Base-by-base conservation (phyloP, 495 filamentous ascomycete species). In the Chaetomium cochliodes region DNA sequence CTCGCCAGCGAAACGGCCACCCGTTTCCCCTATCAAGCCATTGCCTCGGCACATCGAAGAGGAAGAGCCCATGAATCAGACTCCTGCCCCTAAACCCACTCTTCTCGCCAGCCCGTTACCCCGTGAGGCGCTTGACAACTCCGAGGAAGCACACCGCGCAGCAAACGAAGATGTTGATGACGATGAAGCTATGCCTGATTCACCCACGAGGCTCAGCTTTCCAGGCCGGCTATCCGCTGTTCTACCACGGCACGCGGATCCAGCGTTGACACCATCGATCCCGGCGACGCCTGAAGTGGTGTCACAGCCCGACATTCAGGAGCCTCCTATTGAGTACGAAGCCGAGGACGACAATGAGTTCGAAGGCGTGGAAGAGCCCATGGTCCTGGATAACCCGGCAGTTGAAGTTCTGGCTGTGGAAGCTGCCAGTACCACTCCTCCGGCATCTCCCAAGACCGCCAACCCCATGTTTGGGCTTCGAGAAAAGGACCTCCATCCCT, bases 171-270 rank as follows among this genome's bases (percentile, higher is more conserved):
- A 65, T 9, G 64, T 46, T 23, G 28, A 37, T 2, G 50, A 52
- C 28, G 58, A 61, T 62, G 26, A 69, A 62, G 52, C 37, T 13
- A 44, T 75, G 1, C 67, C 66, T 3, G 72, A 73, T 23, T 77
- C 76, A 0, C 77, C 78, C 9, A 69, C 72, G 9, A 65, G 69
- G 30, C 73, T 78, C 37, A 58, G 60, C 20, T 85, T 85, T 65
- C 77, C 81, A n/a, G 81, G 81, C 3, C 73, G 82, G 11, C 74
- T 84, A 2, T 84, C 83, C 0, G 78, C 82, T 5, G 78, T 82
- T 28, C 65, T 83, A 22, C 81, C 82, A 37, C 70, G 82, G 15
- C 73, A 82, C 58, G 79, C 77, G 15, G 81, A 84, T 51, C 78
- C 80, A 2, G 70, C 76, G 11, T 68, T 82, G 30, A 71, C 68